A percentile compares a stretch with the other conserved stretches of the same genome.
Evolutionary conservation across 495 filamentous ascomycete genomes (phyloP).

Genomic region (Podospora conica): DNA sequence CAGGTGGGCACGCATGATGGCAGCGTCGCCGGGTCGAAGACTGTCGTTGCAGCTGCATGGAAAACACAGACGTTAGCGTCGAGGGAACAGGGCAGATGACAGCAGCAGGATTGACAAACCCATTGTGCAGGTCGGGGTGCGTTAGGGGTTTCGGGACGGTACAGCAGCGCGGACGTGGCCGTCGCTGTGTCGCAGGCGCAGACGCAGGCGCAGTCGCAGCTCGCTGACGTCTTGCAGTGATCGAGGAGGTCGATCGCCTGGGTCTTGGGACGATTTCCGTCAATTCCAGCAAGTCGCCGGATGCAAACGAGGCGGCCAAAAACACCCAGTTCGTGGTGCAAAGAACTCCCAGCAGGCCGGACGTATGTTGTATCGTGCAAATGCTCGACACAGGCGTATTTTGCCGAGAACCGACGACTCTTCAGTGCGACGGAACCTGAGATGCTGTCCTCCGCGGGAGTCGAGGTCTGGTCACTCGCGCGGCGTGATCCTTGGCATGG

Average conservation of each 20-base stretch:
- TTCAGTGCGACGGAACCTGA: background rate
- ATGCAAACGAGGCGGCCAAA: background rate
- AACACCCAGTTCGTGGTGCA: background rate
- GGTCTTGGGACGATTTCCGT: background rate
- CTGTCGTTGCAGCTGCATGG: slow-evolving; percentile 29
- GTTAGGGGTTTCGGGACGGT: background rate
- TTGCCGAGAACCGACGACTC: background rate
- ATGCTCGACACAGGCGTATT: background rate
- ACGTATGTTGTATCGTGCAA: background rate
- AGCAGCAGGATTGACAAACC: background rate
- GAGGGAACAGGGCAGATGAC: background rate
- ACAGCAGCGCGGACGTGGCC: background rate
- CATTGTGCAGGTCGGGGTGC: background rate
- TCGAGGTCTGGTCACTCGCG: background rate
- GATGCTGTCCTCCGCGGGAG: background rate
- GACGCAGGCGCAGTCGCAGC: background rate
- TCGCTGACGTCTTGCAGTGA: slow-evolving; percentile 5
- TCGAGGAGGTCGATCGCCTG: slow-evolving; percentile 6
- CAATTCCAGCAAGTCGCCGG: slow-evolving; percentile 2
- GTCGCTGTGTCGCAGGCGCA: background rate
- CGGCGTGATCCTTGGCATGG: background rate
- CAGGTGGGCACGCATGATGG: slow-evolving; percentile 43
- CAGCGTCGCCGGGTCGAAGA: slow-evolving; percentile 40
- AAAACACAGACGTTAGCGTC: background rate
- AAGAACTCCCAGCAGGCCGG: background rate